Evolutionary conservation across 2,329 filamentous ascomycete genomes (phyloP), one percentile per base, ranked within the genome.

Genomic region (Colletotrichum karsti): DNA sequence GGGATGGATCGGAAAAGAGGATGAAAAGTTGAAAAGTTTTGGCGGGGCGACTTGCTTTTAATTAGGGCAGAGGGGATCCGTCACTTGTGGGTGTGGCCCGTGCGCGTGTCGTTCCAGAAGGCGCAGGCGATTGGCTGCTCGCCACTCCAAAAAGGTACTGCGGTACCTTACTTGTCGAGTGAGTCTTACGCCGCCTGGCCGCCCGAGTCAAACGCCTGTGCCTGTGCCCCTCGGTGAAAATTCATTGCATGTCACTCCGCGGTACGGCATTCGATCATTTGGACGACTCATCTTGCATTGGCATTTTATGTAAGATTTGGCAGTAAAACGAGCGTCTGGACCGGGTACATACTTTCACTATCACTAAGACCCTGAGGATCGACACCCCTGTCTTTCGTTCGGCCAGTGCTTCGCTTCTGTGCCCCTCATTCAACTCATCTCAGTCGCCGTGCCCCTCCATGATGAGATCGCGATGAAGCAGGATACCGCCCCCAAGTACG

Each of bases 401-500:
- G 46, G 37, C 60, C 44, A 51, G 13, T 51, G 50, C 64, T 18
- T 51, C 44, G 44, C 51, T 53, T 53, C 65, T 53, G 46, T 65
- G 65, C 65, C 65, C 60, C 65, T 68, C 64, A 54, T 59, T 42
- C 61, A 39, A 53, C 30, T 67, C 41, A 46, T 41, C 50, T 58
- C 55, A 53, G 35, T 55, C 46, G 39, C 60, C 60, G 65, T 44
- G 60, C 61, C 61, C 60, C 24, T 64, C 60, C 56, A 46, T 65
- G 15, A 65, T 68, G 65, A 65, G 44, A 65, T 53, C 24, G 65
- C 42, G 33, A 68, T 68, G 65, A 68, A 58, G 64, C 64, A 67
- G 37, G 65, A 68, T 55, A 66, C 56, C 26, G 51, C 22, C 15
- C 65, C 65, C 22, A 50, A 64, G 61, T 68, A 71, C 50, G 70